Base-by-base conservation (phyloP, 345 rosid species). In the Heritiera fomes region DNA sequence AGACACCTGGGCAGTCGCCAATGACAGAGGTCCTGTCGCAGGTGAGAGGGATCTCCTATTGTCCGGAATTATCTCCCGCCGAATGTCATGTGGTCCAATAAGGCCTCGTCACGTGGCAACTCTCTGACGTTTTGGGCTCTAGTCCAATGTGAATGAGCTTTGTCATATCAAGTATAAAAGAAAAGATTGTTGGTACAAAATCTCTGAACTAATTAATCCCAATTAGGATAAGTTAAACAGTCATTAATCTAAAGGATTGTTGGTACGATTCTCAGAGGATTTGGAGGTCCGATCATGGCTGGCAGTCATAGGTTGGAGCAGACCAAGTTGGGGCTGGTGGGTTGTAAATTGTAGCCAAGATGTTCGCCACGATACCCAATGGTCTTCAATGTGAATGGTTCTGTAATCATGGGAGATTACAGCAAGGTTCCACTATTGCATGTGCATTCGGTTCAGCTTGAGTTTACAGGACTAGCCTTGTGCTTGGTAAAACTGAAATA, bases 251-350 rank as follows among this genome's bases (percentile, higher is more conserved):
- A 74, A 20, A 59, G 58, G 30, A 74, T 40, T 38, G 77, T 8
- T 38, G 79, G 79, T 76, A 76, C 38, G 79, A 65, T 76, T 76
- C 71, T 76, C n/a, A 23, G 17, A 45, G 61, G 72, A 76, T 76
- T 13, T 46, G 56, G 47, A 75, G 67, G 67, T 75, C 46, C 47
- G 83, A 79, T 70, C 84, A 20, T 20, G 40, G 56, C 47, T 69
- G 73, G 56, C 73, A 69, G 15, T 71, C 53, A 74, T 80, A 84
- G 78, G 84, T 82, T 85, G 85, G 85, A 85, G 81, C 71, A 34
- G 80, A 80, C 83, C 78, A 77, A 71, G 77, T 75, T 80, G 83
- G 23, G 82, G 84, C 80, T 18, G 49, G 65, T 66, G 75, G 80
- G 78, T 66, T 73, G 55, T 80, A 84, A 78, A 81, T 76, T 74